These are phyloP conservation scores for Aspergillus sp. DNA, from an alignment of 2,329 filamentous ascomycete genomes.

Conservation along the genomic window DNA sequence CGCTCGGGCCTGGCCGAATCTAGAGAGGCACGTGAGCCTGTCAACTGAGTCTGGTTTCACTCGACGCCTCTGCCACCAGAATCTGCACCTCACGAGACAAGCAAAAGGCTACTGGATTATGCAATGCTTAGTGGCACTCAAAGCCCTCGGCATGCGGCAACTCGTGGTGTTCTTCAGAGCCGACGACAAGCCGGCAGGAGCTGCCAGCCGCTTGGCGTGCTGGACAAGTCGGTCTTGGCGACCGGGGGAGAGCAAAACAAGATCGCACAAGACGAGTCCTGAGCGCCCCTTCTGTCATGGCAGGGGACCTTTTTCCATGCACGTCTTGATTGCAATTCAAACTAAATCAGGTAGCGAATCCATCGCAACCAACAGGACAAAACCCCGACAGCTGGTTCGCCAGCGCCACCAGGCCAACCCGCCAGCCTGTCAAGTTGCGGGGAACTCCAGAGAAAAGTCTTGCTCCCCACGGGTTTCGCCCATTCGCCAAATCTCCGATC, in stretches of 20 bases:
- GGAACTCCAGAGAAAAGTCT: background rate
- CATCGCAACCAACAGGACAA: background rate
- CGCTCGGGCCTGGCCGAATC: background rate
- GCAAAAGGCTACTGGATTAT: background rate
- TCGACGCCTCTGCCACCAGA: background rate
- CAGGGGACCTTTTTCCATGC: background rate
- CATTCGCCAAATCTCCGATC: background rate
- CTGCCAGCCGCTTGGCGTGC: background rate
- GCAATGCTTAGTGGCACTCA: background rate
- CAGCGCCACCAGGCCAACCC: background rate
- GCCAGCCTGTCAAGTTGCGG: background rate
- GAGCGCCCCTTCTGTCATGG: background rate
- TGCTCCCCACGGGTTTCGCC: background rate
- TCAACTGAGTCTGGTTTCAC: background rate
- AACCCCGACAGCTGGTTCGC: background rate
- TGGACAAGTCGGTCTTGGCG: background rate
- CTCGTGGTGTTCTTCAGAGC: background rate
- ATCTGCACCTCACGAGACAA: background rate
- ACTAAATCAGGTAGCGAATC: background rate
- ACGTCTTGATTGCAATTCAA: background rate
- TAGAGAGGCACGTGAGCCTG: background rate
- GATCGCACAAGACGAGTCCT: background rate
- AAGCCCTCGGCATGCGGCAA: background rate
- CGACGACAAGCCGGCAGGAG: background rate
- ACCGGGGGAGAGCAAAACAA: background rate